These are phyloP conservation scores for Acephala macrosclerotiorum DNA, from an alignment of 2,329 filamentous ascomycete species.

Conservation along the genomic window DNA sequence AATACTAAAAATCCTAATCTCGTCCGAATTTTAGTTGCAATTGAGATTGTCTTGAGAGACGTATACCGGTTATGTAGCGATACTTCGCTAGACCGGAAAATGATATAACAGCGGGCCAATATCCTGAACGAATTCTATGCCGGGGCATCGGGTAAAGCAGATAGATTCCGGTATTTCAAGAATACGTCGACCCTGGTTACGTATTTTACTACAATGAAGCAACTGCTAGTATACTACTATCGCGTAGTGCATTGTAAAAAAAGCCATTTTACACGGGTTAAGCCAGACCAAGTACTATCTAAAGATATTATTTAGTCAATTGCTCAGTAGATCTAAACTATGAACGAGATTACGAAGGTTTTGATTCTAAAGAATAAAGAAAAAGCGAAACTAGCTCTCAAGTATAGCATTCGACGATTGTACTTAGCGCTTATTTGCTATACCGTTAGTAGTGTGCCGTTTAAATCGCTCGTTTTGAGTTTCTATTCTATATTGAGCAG, in stretches of 20 bases:
- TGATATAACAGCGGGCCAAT: constrained; percentile 27
- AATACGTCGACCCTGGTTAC: no score
- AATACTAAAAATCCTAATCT: constrained; percentile 22
- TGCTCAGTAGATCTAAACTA: constrained; percentile 5
- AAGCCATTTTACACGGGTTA: no score
- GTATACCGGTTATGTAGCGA: constrained; percentile 25
- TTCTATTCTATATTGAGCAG: constrained; percentile 23
- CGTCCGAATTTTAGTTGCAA: constrained; percentile 20
- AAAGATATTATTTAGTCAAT: background rate
- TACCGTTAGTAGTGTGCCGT: no score
- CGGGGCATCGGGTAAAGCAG: no score
- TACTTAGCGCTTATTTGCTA: no score
- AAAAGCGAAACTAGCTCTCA: constrained; percentile 17
- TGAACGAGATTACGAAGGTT: constrained; percentile 15
- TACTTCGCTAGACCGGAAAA: constrained; percentile 24
- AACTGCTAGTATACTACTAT: no score
- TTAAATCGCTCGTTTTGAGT: no score
- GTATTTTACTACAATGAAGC: no score
- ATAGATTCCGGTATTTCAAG: no score
- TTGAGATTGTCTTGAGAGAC: constrained; percentile 23
- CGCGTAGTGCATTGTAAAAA: no score
- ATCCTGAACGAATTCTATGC: constrained; percentile 28
- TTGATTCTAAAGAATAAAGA: constrained; percentile 20
- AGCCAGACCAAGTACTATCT: no score
- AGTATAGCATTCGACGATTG: constrained; percentile 27